Conservation (phyloP, 1,284 basidiomycete genomes). For the Puccinia coronata region DNA sequence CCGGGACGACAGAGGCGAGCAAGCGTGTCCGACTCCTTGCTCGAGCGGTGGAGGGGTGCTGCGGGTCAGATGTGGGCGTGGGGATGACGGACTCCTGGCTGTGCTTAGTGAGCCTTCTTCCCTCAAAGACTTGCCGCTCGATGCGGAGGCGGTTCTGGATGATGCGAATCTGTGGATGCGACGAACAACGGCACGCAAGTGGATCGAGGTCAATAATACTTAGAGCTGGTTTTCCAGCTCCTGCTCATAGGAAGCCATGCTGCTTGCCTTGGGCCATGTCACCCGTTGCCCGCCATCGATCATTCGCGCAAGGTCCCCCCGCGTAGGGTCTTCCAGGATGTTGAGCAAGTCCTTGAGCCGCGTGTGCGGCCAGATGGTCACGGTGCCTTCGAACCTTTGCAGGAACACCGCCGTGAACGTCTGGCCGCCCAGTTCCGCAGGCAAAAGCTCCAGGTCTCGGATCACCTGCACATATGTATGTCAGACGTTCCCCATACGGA, state of each 20-base stretch:
- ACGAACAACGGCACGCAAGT: neutral
- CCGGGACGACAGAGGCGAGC: neutral
- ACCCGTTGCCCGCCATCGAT: conserved; percentile 80
- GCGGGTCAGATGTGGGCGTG: conserved; percentile 52
- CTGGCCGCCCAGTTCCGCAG: conserved; percentile 76
- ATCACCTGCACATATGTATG: conserved; percentile 67
- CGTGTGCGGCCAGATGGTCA: conserved; percentile 78
- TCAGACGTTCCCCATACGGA: no score
- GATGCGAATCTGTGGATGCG: conserved; percentile 72
- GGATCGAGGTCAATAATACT: neutral
- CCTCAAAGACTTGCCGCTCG: conserved; percentile 78
- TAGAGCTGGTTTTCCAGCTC: neutral
- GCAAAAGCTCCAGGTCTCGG: conserved; percentile 84
- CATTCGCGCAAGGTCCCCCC: conserved; percentile 74
- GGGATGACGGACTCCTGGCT: conserved; percentile 63
- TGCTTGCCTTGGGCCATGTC: conserved; percentile 86
- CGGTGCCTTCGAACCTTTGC: conserved; percentile 75
- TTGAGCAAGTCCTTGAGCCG: conserved; percentile 73
- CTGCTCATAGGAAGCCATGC: neutral
- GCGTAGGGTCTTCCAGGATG: conserved; percentile 70
- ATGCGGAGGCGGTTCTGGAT: conserved; percentile 78
- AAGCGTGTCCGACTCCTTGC: neutral
- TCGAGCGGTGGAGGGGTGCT: neutral
- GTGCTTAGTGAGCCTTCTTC: conserved; percentile 68
- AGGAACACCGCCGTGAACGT: conserved; percentile 94